Percentiles rank a stretch among this genome's conserved stretches.
Evolutionary conservation across 108 stramenopile species (phyloP).

Genomic region (Nitzschia inconspicua): DNA sequence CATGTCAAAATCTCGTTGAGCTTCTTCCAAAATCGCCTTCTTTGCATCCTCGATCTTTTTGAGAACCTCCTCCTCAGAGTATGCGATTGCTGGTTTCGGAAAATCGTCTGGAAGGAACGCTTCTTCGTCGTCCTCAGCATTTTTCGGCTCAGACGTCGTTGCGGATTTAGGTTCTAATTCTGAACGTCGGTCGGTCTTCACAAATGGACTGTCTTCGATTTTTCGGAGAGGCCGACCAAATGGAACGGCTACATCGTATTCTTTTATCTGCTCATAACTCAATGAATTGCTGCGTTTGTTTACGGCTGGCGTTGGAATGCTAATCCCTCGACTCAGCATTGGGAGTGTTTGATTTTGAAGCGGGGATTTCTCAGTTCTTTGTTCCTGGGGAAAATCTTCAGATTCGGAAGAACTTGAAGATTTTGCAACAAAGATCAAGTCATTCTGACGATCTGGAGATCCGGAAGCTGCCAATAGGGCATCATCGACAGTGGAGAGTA

Average conservation of each 20-base stretch:
- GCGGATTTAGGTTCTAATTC: too few species aligned
- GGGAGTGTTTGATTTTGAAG: neutral
- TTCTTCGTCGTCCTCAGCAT: constrained; percentile 24
- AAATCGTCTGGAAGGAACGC: constrained; percentile 34
- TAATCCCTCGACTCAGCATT: constrained; percentile 18
- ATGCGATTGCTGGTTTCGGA: neutral
- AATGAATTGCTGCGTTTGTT: neutral
- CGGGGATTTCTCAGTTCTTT: neutral
- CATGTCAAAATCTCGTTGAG: constrained; percentile 13
- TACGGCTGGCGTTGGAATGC: constrained; percentile 21
- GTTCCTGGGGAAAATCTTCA: neutral
- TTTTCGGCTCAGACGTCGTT: constrained; percentile 1
- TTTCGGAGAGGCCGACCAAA: constrained; percentile 23
- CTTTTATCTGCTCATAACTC: neutral
- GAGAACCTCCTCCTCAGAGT: constrained; percentile 18
- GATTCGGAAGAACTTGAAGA: constrained; percentile 2
- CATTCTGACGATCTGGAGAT: neutral
- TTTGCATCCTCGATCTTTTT: constrained; percentile 18
- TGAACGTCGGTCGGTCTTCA: neutral
- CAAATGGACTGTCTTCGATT: constrained; percentile 5
- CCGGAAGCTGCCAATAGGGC: constrained; percentile 4
- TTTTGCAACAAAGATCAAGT: constrained; percentile 1
- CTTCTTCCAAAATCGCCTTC: neutral
- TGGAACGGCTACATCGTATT: constrained; percentile 1
- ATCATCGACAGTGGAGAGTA: neutral